Conservation (phyloP, 1,284 basidiomycete species). For the Trametes hirsuta region DNA sequence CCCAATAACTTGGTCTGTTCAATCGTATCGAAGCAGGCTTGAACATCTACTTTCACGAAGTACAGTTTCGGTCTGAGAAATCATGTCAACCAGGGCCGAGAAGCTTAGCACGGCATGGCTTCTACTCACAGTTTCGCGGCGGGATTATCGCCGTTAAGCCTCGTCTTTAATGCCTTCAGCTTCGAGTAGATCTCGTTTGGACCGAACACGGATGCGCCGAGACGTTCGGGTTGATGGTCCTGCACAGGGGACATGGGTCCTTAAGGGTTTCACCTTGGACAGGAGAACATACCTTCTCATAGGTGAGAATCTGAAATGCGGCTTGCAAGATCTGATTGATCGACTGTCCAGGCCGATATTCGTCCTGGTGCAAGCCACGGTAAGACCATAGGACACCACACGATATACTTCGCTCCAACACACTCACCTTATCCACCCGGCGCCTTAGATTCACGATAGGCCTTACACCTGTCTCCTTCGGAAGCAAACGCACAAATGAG, state of each 20-base stretch:
- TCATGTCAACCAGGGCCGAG: neutral
- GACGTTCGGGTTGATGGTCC: conserved; percentile 62
- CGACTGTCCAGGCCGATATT: conserved; percentile 46
- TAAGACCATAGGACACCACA: neutral
- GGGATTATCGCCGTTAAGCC: conserved; percentile 45
- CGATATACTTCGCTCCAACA: neutral
- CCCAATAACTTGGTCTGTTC: conserved; percentile 85
- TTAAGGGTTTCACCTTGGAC: neutral
- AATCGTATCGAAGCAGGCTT: conserved; percentile 96
- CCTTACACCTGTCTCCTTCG: conserved; percentile 93
- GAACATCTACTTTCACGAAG: conserved; percentile 96
- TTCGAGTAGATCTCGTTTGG: conserved; percentile 80
- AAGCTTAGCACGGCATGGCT: neutral
- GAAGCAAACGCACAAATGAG: conserved; percentile 87
- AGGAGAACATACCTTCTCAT: conserved; percentile 68
- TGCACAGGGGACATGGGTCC: conserved; percentile 33
- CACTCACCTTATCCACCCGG: conserved; percentile 45
- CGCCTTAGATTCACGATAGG: conserved; percentile 93
- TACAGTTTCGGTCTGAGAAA: conserved; percentile 79
- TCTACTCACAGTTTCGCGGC: conserved; percentile 52
- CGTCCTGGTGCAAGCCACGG: neutral
- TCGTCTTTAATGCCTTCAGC: conserved; percentile 72
- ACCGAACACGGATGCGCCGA: conserved; percentile 85
- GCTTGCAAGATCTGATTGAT: conserved; percentile 88
- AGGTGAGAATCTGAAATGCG: conserved; percentile 84